Evolutionary conservation across 176 grass and related monocot species (phyloP).

Genomic region (Carex kokanica): DNA sequence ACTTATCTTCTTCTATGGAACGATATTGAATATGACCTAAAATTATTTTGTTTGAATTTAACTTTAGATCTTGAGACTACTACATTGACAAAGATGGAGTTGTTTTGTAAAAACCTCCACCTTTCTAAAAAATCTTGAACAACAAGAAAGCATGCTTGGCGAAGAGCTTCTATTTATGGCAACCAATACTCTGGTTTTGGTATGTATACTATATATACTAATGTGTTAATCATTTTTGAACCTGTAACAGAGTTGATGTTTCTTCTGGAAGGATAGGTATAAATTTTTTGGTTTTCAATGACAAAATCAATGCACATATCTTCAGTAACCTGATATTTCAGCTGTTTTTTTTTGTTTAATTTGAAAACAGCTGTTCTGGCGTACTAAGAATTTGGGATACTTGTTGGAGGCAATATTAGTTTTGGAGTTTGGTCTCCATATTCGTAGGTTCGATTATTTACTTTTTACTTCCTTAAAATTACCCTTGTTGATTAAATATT

Average conservation of each 20-base stretch:
- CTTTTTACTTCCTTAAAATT: not conserved
- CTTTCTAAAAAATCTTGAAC: constrained; percentile 93
- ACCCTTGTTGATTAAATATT: not conserved
- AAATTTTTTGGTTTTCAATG: not conserved
- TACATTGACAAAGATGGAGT: constrained; percentile 62
- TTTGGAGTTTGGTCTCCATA: constrained; percentile 75
- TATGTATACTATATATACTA: constrained; percentile 38
- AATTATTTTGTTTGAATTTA: constrained; percentile 22
- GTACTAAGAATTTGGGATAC: constrained; percentile 75
- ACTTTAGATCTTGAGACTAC: constrained; percentile 63
- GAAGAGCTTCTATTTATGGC: constrained; percentile 93
- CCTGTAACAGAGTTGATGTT: not conserved
- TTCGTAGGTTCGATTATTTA: constrained; percentile 60
- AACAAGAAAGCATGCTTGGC: constrained; percentile 89
- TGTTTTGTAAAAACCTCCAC: constrained; percentile 71
- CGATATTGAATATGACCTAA: not conserved
- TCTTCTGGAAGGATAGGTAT: not conserved
- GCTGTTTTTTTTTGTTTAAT: not conserved
- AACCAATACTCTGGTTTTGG: constrained; percentile 74
- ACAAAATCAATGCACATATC: not conserved
- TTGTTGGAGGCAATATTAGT: constrained; percentile 93
- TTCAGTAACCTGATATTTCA: not conserved
- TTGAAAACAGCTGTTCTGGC: constrained; percentile 86
- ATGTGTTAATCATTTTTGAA: not conserved
- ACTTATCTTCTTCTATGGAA: constrained; percentile 10